phyloP scores from a whole-genome alignment of 139 green algal genomes.

The Auxenochlorella pyrenoidosa region DNA sequence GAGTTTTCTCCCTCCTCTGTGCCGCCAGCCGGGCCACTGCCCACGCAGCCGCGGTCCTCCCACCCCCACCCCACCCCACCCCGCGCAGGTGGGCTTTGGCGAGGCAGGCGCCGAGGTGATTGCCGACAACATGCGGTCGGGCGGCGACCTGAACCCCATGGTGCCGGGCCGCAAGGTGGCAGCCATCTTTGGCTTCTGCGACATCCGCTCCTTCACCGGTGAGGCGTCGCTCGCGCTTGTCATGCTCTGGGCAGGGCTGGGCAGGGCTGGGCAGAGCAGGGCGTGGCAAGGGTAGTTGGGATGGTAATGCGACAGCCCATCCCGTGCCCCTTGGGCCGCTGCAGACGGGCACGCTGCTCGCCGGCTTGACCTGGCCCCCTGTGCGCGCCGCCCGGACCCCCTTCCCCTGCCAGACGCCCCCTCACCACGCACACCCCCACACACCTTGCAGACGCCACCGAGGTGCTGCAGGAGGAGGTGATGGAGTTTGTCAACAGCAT shows the following conservation, averaged over 20 bases:
- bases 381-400: too few relatives aligned
- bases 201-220: conserved; percentile 94
- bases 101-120: conserved; percentile 93
- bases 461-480: conserved; percentile 94
- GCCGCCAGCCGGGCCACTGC: too few relatives aligned
- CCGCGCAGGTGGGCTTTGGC: conserved; percentile 86
- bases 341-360: too few relatives aligned
- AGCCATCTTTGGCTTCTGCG: conserved; percentile 98
- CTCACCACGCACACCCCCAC: not conserved
- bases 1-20: too few relatives aligned
- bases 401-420: not conserved
- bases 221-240: not conserved
- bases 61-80: too few relatives aligned
- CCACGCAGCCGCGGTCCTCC: too few relatives aligned
- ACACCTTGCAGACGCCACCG: conserved; percentile 80
- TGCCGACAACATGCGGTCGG: conserved; percentile 93
- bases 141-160: conserved; percentile 95
- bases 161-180: conserved; percentile 85
- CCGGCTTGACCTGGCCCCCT: too few relatives aligned
- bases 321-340: too few relatives aligned
- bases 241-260: not conserved
- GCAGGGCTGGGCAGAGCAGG: not conserved
- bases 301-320: too few relatives aligned
- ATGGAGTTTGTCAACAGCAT: conserved; percentile 99
- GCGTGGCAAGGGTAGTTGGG: not conserved